Percentiles rank a stretch among this genome's conserved stretches.
phyloP scores from a whole-genome alignment of 176 grass and related monocot species.

The Bolboschoenus planiculmis region DNA sequence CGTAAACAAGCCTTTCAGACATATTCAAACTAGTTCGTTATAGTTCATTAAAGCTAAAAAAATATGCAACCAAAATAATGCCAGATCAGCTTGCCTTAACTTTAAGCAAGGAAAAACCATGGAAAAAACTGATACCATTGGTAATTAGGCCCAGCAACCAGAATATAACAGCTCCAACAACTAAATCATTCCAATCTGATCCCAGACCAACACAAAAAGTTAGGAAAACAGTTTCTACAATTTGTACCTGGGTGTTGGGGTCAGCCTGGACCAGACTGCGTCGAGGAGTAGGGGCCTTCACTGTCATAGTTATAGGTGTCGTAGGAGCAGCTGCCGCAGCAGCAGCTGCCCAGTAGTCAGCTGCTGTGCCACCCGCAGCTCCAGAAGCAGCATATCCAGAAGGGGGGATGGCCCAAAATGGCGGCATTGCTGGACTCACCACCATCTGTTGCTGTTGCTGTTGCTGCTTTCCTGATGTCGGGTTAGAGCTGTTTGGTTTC shows the following conservation, averaged over 20 bases:
- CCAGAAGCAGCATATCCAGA: not conserved
- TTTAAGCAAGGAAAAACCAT: not conserved
- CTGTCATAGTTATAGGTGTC: slow-evolving; percentile 22
- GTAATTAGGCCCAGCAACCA: not conserved
- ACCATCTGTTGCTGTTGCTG: slow-evolving; percentile 2
- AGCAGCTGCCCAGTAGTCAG: slow-evolving; percentile 17
- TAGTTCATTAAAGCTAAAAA: not conserved
- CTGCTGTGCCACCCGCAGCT: not conserved
- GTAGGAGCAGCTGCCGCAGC: not conserved
- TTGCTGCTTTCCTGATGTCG: slow-evolving; percentile 1
- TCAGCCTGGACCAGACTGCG: not conserved
- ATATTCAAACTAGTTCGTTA: not conserved
- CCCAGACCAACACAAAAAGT: not conserved
- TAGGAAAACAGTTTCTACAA: not conserved
- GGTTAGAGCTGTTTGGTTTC: slow-evolving; percentile 4
- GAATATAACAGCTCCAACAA: not conserved
- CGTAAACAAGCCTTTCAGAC: not conserved
- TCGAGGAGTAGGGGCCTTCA: slow-evolving; percentile 15
- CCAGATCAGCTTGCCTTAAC: not conserved
- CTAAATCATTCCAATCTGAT: not conserved
- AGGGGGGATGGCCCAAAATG: slow-evolving; percentile 14
- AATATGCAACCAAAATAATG: not conserved
- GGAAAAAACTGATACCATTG: not conserved
- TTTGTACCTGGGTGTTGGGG: slow-evolving; percentile 1
- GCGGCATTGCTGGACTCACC: not conserved